These are phyloP conservation scores for Zalaria sp. DNA, from an alignment of 2,329 filamentous ascomycete species.

Conservation along the genomic window DNA sequence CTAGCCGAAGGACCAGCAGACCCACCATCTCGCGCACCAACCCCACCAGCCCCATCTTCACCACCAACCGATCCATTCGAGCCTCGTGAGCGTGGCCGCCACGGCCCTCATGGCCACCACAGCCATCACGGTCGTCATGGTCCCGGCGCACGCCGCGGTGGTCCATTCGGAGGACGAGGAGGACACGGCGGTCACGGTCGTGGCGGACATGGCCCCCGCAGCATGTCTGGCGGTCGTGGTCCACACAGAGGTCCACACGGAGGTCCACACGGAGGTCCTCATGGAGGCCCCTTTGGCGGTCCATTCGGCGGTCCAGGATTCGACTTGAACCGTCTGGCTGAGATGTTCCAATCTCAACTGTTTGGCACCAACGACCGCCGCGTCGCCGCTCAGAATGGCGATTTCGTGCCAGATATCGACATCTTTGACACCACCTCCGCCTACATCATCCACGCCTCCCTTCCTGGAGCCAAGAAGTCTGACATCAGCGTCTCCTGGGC, in stretches of 20 bases:
- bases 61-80: constrained; percentile 4
- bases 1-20: constrained; percentile 2
- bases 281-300: constrained; percentile 12
- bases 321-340: constrained; percentile 6
- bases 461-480: constrained; percentile 67
- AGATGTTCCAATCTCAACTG: constrained; percentile 10
- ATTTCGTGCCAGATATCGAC: constrained; percentile 52
- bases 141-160: constrained; percentile 1
- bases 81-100: constrained; percentile 7
- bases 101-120: constrained; percentile 2
- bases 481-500: constrained; percentile 69
- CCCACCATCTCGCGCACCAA: constrained; percentile 3
- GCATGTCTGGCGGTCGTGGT: no score
- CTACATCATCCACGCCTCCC: constrained; percentile 56
- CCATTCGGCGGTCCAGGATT: constrained; percentile 1
- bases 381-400: constrained; percentile 13
- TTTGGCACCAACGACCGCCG: constrained; percentile 16
- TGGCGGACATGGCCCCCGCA: no score
- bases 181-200: not conserved
- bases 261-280: constrained; percentile 8
- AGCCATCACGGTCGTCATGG: constrained; percentile 1
- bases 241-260: not conserved
- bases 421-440: constrained; percentile 54
- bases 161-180: not conserved
- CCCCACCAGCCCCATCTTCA: constrained; percentile 10